Evolutionary conservation across 305 asterid species (phyloP).

Genomic region (Ajuga reptans): DNA sequence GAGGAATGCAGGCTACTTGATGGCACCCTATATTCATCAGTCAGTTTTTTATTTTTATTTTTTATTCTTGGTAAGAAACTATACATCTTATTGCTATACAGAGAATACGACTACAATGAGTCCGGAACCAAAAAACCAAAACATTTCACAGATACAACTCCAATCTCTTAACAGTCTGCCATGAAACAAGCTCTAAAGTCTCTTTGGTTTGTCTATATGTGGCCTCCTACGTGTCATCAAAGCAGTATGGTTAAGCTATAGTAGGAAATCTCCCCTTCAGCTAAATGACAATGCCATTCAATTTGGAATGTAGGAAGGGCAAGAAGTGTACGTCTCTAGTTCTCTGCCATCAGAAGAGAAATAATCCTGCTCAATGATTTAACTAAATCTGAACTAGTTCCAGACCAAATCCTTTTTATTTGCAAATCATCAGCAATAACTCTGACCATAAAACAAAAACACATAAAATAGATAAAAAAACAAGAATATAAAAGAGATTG

Average conservation of each 20-base stretch:
- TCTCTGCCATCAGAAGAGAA: no score
- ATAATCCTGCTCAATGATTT: no score
- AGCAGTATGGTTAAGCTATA: background rate
- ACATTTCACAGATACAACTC: background rate
- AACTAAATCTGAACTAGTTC: background rate
- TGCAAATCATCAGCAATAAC: background rate
- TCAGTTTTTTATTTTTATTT: no score
- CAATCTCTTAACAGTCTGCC: background rate
- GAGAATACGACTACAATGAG: no score
- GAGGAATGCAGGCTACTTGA: no score
- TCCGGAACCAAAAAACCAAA: background rate
- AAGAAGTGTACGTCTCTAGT: background rate
- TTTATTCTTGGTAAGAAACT: no score
- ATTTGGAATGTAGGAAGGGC: background rate
- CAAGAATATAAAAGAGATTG: no score
- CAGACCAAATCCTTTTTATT: background rate
- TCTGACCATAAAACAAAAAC: background rate
- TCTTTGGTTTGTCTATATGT: background rate
- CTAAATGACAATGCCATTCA: background rate
- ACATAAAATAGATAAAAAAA: background rate
- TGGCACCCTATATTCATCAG: no score
- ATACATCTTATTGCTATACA: no score
- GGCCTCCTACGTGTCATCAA: background rate
- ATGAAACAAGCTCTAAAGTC: background rate
- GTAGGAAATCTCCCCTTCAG: background rate